These are phyloP conservation scores for Fusarium nisikadoi DNA, from an alignment of 2,329 filamentous ascomycete species.

Conservation along the genomic window DNA sequence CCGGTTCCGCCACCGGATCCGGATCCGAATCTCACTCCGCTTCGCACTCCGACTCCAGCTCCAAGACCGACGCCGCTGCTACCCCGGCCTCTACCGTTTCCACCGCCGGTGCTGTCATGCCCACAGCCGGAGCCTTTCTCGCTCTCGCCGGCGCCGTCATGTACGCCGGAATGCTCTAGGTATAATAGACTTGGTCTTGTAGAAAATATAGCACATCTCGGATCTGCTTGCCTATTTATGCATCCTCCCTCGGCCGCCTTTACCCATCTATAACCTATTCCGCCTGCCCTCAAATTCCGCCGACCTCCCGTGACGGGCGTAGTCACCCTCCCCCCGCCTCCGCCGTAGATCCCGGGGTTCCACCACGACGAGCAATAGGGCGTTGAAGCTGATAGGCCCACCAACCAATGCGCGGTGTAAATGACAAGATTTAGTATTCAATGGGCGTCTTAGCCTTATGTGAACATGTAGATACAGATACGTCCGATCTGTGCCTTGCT, in stretches of 20 bases:
- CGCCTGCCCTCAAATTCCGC: constrained; percentile 23
- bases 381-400: constrained; percentile 36
- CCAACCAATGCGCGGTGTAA: constrained; percentile 26
- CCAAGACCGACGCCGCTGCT: constrained; percentile 29
- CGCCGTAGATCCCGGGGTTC: constrained; percentile 36
- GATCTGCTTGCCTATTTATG: constrained; percentile 6
- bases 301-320: constrained; percentile 30
- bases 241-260: constrained; percentile 18
- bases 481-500: constrained; percentile 1
- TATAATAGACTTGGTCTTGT: background rate
- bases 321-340: constrained; percentile 21
- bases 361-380: constrained; percentile 41
- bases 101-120: constrained; percentile 39
- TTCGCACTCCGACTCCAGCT: constrained; percentile 22
- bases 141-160: constrained; percentile 47
- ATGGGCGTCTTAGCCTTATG: constrained; percentile 28
- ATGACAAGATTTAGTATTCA: constrained; percentile 34
- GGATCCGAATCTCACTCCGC: constrained; percentile 12
- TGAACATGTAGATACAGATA: background rate
- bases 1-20: constrained; percentile 28
- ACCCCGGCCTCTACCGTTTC: constrained; percentile 30
- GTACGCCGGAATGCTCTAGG: constrained; percentile 44
- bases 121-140: constrained; percentile 42
- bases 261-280: constrained; percentile 30
- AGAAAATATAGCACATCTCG: background rate